A percentile compares a stretch with the other conserved stretches of the same genome.
These are phyloP conservation scores for Magnolia sinica DNA, from an alignment of 164 flowering plant species.

Conservation along the genomic window DNA sequence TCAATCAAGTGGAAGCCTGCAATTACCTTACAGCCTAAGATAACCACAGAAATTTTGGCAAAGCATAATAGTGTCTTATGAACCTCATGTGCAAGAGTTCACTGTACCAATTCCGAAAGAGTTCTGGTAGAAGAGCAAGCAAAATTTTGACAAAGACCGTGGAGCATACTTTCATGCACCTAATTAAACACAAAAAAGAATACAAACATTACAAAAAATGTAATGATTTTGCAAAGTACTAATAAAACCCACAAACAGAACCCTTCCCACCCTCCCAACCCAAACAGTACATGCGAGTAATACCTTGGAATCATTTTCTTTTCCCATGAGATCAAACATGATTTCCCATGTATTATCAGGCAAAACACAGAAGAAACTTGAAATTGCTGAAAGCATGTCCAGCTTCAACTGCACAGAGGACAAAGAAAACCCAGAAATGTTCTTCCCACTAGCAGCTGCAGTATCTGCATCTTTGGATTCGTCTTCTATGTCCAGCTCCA, in stretches of 20 bases:
- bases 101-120: slow-evolving; percentile 60
- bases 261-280: no score
- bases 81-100: background rate
- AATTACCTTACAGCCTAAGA: background rate
- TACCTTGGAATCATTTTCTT: slow-evolving; percentile 64
- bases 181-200: slow-evolving; percentile 17
- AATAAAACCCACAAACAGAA: background rate
- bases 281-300: background rate
- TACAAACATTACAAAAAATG: background rate
- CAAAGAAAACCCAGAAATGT: slow-evolving; percentile 23
- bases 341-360: slow-evolving; percentile 65
- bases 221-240: background rate
- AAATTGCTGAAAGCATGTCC: slow-evolving; percentile 61
- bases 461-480: slow-evolving; percentile 47
- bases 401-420: slow-evolving; percentile 51
- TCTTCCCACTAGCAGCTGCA: slow-evolving; percentile 33
- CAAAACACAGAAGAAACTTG: slow-evolving; percentile 56
- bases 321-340: slow-evolving; percentile 55
- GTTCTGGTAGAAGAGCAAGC: slow-evolving; percentile 42
- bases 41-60: background rate
- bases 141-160: slow-evolving; percentile 53
- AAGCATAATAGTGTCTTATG: background rate
- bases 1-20: background rate
- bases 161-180: slow-evolving; percentile 51
- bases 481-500: slow-evolving; percentile 70